Base-by-base conservation (phyloP, 2,329 filamentous ascomycete species). In the Paramyrothecium sp. region DNA sequence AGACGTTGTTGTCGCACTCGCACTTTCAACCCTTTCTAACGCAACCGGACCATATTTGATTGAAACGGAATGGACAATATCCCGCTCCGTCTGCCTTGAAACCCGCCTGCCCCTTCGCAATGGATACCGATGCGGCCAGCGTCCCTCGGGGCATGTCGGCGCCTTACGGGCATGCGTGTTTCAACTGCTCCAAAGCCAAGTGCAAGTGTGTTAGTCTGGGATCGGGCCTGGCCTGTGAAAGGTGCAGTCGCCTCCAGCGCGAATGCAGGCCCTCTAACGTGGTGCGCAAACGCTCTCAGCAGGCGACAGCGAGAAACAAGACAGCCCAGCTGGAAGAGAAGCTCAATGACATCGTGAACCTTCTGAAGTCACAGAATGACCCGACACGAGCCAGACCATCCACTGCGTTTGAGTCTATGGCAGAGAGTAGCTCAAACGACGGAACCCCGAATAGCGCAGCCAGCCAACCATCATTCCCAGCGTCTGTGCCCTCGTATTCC, bases 171-270 rank as follows among this genome's bases (percentile, higher is more conserved):
- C 70, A 73, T 21, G 73, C 76, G 19, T 78, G 76, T 56, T 62
- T 65, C 46, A 74, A 72, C 52, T 79, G 76, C 61, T 70, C 72
- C 55, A 74, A 71, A 53, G 74, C 76, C 34, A 79, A 78, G 56
- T 78, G 75, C 65, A 73, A 74, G 64, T 79, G 76, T 61, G 69
- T 77, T 8, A 61, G 72, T 26, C 65, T 70, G 19, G 62, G 62
- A 4, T 61, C 50, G 13, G 70, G 69, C 8, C 55, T 61, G 16
- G 59, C 47, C 20, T 74, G 72, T 55, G 71, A 75, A 54, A 75
- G 77, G 44, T 79, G 77, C 44, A 63, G 71, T 56, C 74, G 75
- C 12, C 63, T 79, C 76, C 11, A 61, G 72, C 30, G 64, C 26
- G 71, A 74, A 55, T 79, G 77, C 55, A 64, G 64, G 19, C 70